Percentiles rank a stretch among this genome's conserved stretches.
phyloP scores from a whole-genome alignment of 495 filamentous ascomycete species.

The Podospora conica region DNA sequence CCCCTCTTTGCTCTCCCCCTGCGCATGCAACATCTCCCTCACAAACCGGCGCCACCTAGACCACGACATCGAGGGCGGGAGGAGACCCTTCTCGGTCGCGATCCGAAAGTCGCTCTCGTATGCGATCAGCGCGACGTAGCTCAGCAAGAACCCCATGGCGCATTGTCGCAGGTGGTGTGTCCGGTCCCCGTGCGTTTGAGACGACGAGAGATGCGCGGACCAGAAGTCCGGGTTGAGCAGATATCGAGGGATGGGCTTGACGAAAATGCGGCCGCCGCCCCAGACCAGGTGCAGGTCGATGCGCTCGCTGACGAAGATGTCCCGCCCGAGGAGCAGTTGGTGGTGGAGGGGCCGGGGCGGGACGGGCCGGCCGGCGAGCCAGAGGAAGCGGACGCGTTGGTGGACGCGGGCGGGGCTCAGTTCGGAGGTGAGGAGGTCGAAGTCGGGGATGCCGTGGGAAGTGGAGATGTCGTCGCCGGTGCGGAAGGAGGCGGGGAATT shows the following conservation, averaged over 20 bases:
- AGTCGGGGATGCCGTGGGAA: background rate
- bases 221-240: slow-evolving; percentile 40
- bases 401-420: slow-evolving; percentile 32
- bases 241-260: slow-evolving; percentile 43
- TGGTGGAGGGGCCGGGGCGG: slow-evolving; percentile 44
- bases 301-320: slow-evolving; percentile 12
- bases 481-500: slow-evolving; percentile 3
- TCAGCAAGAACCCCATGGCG: slow-evolving; percentile 40
- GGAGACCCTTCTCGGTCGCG: slow-evolving; percentile 30
- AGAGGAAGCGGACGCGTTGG: slow-evolving; percentile 34
- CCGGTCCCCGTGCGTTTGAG: background rate
- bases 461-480: background rate
- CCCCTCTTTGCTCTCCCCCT: background rate
- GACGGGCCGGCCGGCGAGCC: slow-evolving; percentile 45
- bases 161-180: background rate
- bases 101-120: slow-evolving; percentile 42
- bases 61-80: slow-evolving; percentile 32
- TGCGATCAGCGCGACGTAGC: slow-evolving; percentile 39
- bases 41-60: slow-evolving; percentile 23
- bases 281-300: slow-evolving; percentile 21
- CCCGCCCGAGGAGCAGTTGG: slow-evolving; percentile 30
- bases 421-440: slow-evolving; percentile 15
- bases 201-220: slow-evolving; percentile 7
- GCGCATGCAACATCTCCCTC: slow-evolving; percentile 11
- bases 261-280: slow-evolving; percentile 24